Evolutionary conservation across 257 asterid species (phyloP).

Genomic region (Mentha longifolia): DNA sequence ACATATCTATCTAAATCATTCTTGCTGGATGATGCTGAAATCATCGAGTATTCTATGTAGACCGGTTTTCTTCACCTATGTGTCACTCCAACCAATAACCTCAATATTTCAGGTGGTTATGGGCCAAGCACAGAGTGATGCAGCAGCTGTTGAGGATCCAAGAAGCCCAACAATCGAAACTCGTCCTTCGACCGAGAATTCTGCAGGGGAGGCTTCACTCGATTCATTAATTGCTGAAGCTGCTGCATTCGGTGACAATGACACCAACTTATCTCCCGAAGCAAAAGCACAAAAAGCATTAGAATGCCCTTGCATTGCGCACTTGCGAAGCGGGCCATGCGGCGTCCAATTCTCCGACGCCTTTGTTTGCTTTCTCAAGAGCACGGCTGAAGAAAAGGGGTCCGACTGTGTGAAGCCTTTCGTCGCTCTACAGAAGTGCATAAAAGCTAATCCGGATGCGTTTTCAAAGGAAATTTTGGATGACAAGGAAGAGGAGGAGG

Average conservation of each 20-base stretch:
- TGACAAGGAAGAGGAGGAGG: conserved; percentile 52
- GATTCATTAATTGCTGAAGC: conserved; percentile 81
- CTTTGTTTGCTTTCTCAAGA: conserved; percentile 87
- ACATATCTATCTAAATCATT: neutral
- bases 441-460: conserved; percentile 78
- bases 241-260: conserved; percentile 71
- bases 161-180: conserved; percentile 36
- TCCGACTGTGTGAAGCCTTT: conserved; percentile 82
- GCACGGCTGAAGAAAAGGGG: conserved; percentile 87
- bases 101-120: conserved; percentile 33
- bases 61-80: neutral
- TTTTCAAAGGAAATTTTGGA: conserved; percentile 74
- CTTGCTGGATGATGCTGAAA: neutral
- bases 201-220: conserved; percentile 48
- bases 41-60: neutral
- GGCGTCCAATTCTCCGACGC: conserved; percentile 86
- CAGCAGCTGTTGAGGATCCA: conserved; percentile 33
- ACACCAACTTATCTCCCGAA: conserved; percentile 53
- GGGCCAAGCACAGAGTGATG: conserved; percentile 55
- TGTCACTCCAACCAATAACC: neutral
- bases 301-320: conserved; percentile 92
- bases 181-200: conserved; percentile 26
- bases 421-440: conserved; percentile 86
- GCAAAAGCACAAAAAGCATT: conserved; percentile 81
- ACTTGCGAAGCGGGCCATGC: conserved; percentile 74